phyloP scores from a whole-genome alignment of 2,329 filamentous ascomycete genomes.

The Arthrocladium fulminans region DNA sequence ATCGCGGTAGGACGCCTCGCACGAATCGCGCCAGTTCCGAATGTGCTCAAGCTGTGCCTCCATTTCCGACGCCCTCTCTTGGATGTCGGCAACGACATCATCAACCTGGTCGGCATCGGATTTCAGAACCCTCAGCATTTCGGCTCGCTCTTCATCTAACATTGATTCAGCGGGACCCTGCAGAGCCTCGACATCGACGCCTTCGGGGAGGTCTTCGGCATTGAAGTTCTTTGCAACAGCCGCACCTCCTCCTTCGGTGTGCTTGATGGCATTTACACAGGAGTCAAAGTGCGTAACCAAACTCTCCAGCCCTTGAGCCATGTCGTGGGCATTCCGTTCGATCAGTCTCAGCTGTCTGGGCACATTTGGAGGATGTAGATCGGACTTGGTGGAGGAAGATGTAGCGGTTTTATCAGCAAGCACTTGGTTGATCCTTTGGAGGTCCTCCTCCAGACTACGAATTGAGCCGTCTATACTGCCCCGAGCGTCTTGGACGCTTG shows the following conservation, averaged over 20 bases:
- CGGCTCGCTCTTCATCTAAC: conserved; percentile 63
- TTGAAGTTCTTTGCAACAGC: conserved; percentile 55
- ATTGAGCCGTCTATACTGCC: conserved; percentile 46
- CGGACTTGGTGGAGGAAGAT: conserved; percentile 25
- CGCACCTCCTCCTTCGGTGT: conserved; percentile 72
- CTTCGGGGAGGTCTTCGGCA: conserved; percentile 43
- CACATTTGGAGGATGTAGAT: conserved; percentile 34
- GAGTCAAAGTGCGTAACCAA: conserved; percentile 85
- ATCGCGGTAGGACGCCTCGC: conserved; percentile 47
- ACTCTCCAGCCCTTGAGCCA: conserved; percentile 71
- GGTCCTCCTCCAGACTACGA: conserved; percentile 63
- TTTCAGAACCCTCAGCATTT: conserved; percentile 71
- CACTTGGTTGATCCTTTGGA: conserved; percentile 55
- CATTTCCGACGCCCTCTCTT: conserved; percentile 67
- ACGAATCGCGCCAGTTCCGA: conserved; percentile 51
- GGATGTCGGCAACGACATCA: conserved; percentile 58
- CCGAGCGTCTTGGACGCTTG: conserved; percentile 53
- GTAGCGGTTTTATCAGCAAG: conserved; percentile 29
- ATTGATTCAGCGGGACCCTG: conserved; percentile 57
- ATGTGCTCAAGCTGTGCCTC: conserved; percentile 60
- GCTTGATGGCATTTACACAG: conserved; percentile 81
- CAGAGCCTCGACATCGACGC: conserved; percentile 28
- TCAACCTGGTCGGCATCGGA: conserved; percentile 51
- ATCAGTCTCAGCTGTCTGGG: conserved; percentile 52
- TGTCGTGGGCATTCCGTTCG: conserved; percentile 66